Evolutionary conservation across 306 rosid species (phyloP).

Genomic region (Medicago truncatula): MtrunA17r5.0-ANR NC_053049.1:29187001-29187500

Average conservation of each 20-base stretch:
- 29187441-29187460: no score
- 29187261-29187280: not conserved
- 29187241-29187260: not conserved
- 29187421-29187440: no score
- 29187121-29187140: not conserved
- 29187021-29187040: conserved; percentile 53
- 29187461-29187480: no score
- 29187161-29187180: not conserved
- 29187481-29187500: no score
- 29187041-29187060: conserved; percentile 7
- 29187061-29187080: not conserved
- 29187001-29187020: conserved; percentile 50
- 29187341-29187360: no score
- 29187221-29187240: not conserved
- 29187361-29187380: no score
- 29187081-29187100: not conserved
- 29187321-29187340: no score
- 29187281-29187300: no score
- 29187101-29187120: not conserved
- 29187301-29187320: no score
- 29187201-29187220: not conserved
- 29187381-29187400: no score
- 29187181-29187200: no score
- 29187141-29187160: not conserved
- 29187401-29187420: no score